Conservation (phyloP, 345 rosid genomes). For the Draba incana region DNA sequence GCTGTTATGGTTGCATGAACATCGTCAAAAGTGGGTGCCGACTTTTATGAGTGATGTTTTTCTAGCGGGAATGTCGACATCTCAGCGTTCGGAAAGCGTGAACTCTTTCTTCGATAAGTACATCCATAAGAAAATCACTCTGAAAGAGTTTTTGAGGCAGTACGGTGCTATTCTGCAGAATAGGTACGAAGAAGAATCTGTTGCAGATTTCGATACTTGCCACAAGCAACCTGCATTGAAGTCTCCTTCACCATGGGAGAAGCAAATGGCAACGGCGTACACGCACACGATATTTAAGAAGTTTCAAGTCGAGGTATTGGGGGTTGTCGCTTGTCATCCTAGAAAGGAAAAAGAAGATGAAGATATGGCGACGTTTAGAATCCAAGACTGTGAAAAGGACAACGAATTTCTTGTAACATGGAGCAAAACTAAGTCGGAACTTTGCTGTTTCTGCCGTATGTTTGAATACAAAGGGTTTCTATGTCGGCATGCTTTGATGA, state of each 20-base stretch:
- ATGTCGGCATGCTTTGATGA: constrained; percentile 70
- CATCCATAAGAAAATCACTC: constrained; percentile 60
- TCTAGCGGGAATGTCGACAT: constrained; percentile 63
- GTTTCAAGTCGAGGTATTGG: constrained; percentile 69
- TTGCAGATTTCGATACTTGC: constrained; percentile 71
- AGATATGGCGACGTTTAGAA: constrained; percentile 50
- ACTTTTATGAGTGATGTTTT: constrained; percentile 50
- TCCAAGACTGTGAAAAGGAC: constrained; percentile 65
- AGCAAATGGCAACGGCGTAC: constrained; percentile 59
- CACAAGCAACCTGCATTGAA: constrained; percentile 65
- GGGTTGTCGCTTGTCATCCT: constrained; percentile 73
- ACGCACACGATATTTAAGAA: constrained; percentile 68
- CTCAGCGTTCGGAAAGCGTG: constrained; percentile 62
- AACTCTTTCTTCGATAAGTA: constrained; percentile 66
- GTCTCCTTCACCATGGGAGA: constrained; percentile 78
- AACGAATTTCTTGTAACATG: constrained; percentile 56
- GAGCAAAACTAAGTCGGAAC: constrained; percentile 52
- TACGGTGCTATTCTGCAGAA: constrained; percentile 60
- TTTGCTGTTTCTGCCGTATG: constrained; percentile 60
- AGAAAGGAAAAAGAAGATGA: constrained; percentile 59
- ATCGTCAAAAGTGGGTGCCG: constrained; percentile 65
- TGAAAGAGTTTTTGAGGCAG: constrained; percentile 64
- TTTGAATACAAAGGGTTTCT: constrained; percentile 68
- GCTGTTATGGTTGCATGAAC: constrained; percentile 59
- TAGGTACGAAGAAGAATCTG: constrained; percentile 66